These are phyloP conservation scores for Boletus insuetus DNA, from an alignment of 768 basidiomycete species.

Conservation along the genomic window DNA sequence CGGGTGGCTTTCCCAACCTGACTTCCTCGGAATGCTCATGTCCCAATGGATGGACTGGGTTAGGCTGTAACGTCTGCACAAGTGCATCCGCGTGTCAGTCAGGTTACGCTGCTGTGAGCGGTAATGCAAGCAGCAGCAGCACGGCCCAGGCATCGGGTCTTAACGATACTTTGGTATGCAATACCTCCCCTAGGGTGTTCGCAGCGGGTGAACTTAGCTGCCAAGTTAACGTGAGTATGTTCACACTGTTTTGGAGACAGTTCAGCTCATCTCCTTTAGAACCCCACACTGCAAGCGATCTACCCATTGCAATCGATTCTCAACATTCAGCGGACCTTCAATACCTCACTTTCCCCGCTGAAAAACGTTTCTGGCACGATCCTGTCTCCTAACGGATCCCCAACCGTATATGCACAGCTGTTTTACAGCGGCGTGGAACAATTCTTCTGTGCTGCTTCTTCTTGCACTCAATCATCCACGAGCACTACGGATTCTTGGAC, in stretches of 20 bases:
- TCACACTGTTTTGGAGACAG: neutral
- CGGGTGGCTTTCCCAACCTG: conserved; percentile 58
- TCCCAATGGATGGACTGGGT: conserved; percentile 70
- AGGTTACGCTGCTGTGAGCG: conserved; percentile 48
- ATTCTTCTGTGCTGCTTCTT: conserved; percentile 76
- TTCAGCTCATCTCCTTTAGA: conserved; percentile 41
- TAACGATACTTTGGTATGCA: conserved; percentile 76
- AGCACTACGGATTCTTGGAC: conserved; percentile 51
- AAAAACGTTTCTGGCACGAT: conserved; percentile 26
- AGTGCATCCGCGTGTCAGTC: conserved; percentile 63
- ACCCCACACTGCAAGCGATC: conserved; percentile 77
- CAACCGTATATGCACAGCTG: conserved; percentile 63
- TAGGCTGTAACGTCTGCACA: conserved; percentile 79
- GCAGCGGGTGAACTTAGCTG: conserved; percentile 85
- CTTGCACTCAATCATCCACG: conserved; percentile 60
- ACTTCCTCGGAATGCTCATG: conserved; percentile 69
- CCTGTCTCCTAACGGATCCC: conserved; percentile 49
- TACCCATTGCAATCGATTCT: conserved; percentile 71
- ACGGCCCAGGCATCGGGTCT: conserved; percentile 31
- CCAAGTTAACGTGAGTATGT: conserved; percentile 64
- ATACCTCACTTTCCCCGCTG: conserved; percentile 66
- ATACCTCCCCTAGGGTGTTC: conserved; percentile 63
- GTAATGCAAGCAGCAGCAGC: conserved; percentile 32
- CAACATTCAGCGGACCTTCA: conserved; percentile 75
- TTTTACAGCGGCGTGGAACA: conserved; percentile 84